phyloP scores from a whole-genome alignment of 2,329 filamentous ascomycete species.

The Diplodia scrobiculata region DNA sequence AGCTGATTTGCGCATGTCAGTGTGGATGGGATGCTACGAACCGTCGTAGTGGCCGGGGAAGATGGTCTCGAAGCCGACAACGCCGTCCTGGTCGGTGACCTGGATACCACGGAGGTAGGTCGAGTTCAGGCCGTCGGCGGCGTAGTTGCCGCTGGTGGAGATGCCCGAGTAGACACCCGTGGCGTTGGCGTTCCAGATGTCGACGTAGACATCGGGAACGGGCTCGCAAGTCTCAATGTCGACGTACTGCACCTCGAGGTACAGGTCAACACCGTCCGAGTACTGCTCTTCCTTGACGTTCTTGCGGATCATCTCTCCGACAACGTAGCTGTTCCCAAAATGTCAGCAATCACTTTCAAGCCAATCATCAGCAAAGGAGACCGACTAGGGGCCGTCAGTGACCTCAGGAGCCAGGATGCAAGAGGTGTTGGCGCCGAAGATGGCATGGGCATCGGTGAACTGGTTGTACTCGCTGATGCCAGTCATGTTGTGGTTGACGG shows the following conservation, averaged over 20 bases:
- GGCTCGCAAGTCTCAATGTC: constrained; percentile 59
- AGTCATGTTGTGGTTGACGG: constrained; percentile 41
- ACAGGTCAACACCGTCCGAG: constrained; percentile 50
- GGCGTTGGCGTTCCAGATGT: constrained; percentile 56
- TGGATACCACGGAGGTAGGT: constrained; percentile 55
- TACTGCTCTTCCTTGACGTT: constrained; percentile 53
- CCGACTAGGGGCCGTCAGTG: constrained; percentile 40
- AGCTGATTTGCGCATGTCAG: neutral
- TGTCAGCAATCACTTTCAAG: neutral
- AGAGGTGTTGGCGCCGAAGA: constrained; percentile 41
- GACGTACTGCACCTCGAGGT: constrained; percentile 57
- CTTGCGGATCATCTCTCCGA: constrained; percentile 56
- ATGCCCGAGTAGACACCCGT: constrained; percentile 49
- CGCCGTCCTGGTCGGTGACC: constrained; percentile 51
- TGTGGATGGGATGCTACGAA: neutral
- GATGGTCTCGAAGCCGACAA: constrained; percentile 54
- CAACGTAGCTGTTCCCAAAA: constrained; percentile 40
- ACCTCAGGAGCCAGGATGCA: constrained; percentile 43
- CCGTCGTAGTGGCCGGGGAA: constrained; percentile 50
- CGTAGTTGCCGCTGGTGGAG: constrained; percentile 33
- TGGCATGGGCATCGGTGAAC: constrained; percentile 34
- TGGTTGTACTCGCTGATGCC: constrained; percentile 34
- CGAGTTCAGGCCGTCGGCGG: constrained; percentile 37
- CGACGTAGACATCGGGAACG: constrained; percentile 52
- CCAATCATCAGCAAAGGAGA: neutral